Evolutionary conservation across 202 grass and related monocot genomes (phyloP), one percentile per base, ranked within the genome.

Genomic region (Carex arenaria): DNA sequence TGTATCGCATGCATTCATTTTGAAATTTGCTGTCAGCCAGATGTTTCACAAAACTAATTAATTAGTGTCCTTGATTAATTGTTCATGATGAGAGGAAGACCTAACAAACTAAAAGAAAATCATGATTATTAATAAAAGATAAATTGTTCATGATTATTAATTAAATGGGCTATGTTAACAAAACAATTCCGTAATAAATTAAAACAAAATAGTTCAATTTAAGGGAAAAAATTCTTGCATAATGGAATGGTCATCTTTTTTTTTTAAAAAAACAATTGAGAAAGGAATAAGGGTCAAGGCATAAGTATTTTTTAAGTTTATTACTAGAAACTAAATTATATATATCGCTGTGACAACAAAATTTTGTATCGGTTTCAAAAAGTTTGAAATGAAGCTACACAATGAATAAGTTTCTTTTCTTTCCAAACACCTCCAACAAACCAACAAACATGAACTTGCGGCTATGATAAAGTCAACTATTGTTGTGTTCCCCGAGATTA

Each of bases 391-490:
- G 66, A 19, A 69, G 42, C 15, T 36, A 69, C 34, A 9, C 30
- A 68, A 7, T 20, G n/a, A n/a, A 20, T 19, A 42, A 70, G 18
- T 59, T 7, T 19, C 7, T 45, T 70, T 26, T 70, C 7, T 43
- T 43, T 43, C 17, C 9, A 10, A 42, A 22, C 38, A 45, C 38
- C 18, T 43, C 42, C 20, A 18, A 70, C 38, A 74, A 51, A 74
- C 45, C 1, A 74, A 11, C n/a, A 10, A 45, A 53, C 17, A 18
- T 59, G 18, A 74, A 53, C 30, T 74, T 45, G 28, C 12, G 13
- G 64, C 64, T 14, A 67, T 15, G 12, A 70, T 19, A 74, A 53
- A 74, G 70, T 53, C 70, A 74, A 74, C 70, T 74, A 53, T 74
- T 70, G 70, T 30, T 53, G 45, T 28, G 47, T 74, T 30, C 22